Conservation (phyloP, 2,329 filamentous ascomycete genomes). For the Penicillium glabrum region DNA sequence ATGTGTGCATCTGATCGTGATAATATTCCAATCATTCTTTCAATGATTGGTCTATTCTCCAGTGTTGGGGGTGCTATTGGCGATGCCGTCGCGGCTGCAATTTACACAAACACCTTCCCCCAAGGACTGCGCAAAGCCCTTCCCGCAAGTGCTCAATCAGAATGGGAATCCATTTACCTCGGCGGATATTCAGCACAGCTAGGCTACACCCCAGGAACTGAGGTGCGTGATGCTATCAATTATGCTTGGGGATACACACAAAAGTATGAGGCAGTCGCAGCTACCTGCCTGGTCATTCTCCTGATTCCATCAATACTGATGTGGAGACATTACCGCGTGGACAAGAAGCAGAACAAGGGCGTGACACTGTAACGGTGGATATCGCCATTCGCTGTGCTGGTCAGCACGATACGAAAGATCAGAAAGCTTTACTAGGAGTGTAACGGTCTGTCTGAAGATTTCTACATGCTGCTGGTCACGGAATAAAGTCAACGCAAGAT, state of each 20-base stretch:
- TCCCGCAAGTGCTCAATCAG: constrained; percentile 16
- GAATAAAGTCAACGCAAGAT: too few relatives aligned
- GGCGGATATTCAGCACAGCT: constrained; percentile 29
- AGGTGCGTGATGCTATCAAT: constrained; percentile 35
- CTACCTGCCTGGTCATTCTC: constrained; percentile 26
- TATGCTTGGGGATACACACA: constrained; percentile 35
- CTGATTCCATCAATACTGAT: constrained; percentile 24
- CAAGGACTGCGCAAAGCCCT: constrained; percentile 12
- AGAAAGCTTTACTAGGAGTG: not conserved
- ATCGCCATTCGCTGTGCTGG: not conserved
- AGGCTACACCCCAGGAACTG: constrained; percentile 27
- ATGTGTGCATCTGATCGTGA: constrained; percentile 57
- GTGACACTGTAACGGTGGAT: not conserved
- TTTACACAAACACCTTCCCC: constrained; percentile 23
- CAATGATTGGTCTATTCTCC: constrained; percentile 33
- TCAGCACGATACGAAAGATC: too few relatives aligned
- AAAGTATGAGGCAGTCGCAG: constrained; percentile 28
- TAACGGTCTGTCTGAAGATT: too few relatives aligned
- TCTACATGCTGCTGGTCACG: not conserved
- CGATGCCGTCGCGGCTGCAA: constrained; percentile 24
- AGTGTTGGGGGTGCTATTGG: constrained; percentile 38
- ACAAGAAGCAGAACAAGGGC: constrained; percentile 33
- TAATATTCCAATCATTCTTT: constrained; percentile 51
- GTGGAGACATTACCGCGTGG: constrained; percentile 30
- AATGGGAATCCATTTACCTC: constrained; percentile 22